Percentiles rank a stretch among this genome's conserved stretches.
These are phyloP conservation scores for Cicer bijugum DNA, from an alignment of 306 rosid species.

Conservation along the genomic window DNA sequence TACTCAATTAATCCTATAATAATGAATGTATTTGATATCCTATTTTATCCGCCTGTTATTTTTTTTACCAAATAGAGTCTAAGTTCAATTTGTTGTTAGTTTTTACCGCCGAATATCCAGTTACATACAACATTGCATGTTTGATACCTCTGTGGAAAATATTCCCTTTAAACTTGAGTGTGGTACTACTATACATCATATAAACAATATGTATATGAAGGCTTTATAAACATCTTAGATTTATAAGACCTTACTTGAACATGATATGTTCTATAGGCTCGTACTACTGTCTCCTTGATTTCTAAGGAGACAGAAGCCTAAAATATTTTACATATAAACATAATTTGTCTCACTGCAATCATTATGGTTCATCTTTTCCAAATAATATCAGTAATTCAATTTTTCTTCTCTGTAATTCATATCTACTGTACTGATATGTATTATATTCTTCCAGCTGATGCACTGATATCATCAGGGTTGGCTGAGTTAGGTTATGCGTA, in stretches of 20 bases:
- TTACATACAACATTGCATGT: neutral
- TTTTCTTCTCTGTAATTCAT: constrained; percentile 3
- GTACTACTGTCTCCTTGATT: too few species aligned
- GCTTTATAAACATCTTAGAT: neutral
- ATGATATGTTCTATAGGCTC: too few species aligned
- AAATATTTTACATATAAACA: neutral
- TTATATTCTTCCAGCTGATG: constrained; percentile 78
- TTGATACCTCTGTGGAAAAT: neutral
- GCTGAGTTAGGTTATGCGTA: constrained; percentile 84
- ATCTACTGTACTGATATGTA: constrained; percentile 40
- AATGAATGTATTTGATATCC: too few species aligned
- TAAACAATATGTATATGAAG: neutral
- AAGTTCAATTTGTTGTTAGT: neutral
- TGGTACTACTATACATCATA: neutral
- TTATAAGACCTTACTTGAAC: too few species aligned
- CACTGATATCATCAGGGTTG: constrained; percentile 84
- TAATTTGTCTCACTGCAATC: constrained; percentile 25
- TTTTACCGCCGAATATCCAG: neutral
- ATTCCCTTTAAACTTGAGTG: neutral
- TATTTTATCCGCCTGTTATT: too few species aligned
- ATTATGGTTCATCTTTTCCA: constrained; percentile 20
- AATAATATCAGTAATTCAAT: neutral
- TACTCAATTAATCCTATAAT: too few species aligned
- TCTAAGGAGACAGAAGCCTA: too few species aligned
- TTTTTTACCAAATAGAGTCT: neutral